Base-by-base conservation (phyloP, 2,329 filamentous ascomycete species). In the Rhexocercosporidium sp. region DNA sequence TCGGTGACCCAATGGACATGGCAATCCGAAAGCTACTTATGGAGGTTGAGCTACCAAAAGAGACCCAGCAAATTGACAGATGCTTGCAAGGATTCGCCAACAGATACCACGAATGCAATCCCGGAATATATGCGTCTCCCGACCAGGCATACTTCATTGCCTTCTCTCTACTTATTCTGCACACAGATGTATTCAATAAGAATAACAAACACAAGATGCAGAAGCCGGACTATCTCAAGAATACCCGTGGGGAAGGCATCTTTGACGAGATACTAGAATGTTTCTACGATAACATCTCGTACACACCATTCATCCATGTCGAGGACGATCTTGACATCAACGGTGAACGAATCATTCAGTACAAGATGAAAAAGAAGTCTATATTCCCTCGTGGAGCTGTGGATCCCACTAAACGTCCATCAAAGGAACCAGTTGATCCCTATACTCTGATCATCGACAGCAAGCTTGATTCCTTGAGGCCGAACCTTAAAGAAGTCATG, bases 191-290 rank as follows among this genome's bases (percentile, higher is more conserved):
- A n/a, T 98, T 98, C 87, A 99, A 99, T 84, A 97, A 97, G 81
- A 99, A 98, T 82, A 98, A 98, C 82, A 98, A 98, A 81, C 88
- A 96, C 79, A 99, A 99, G 80, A 99, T 99, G 96, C 94, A 97
- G 76, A 96, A 97, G 77, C 82, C 86, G 0, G 96, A 98, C 76
- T 99, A 99, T 79, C 85, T 98, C 73, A 97, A 96, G 79, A 98
- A 98, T 77, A 96, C 94, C 0, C 90, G 89, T 25, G 94, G 92
- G 3, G 94, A 98, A 77, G 93, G 93, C 16, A 92, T 98, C n/a
- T 92, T 92, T 62, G 92, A 96, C 72, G 95, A 98, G 71, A 92
- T 98, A 49, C 83, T 98, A 16, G 94, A 94, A 75, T 97, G 95
- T 77, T 96, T 99, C 77, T 99, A 98, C 80, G 96, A 99, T 82